Conservation (phyloP, 345 rosid genomes). For the Camelina neglecta region DNA sequence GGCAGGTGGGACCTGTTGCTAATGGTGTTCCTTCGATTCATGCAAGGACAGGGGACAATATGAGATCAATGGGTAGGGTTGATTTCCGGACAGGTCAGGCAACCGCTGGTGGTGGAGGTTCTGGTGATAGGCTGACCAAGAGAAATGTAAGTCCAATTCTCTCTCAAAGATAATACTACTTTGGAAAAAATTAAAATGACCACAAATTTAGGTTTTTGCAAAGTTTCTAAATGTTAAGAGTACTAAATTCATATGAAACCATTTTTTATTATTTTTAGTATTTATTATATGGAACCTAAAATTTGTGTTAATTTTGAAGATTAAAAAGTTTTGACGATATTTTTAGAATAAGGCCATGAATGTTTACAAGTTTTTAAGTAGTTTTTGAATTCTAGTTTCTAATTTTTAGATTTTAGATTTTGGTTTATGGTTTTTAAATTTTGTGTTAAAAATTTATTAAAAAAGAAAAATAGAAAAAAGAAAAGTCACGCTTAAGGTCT, state of each 20-base stretch:
- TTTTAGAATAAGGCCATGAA: background rate
- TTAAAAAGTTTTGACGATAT: background rate
- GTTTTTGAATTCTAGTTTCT: too few relatives aligned
- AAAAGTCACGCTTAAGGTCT: too few relatives aligned
- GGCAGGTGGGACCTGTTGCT: constrained; percentile 67
- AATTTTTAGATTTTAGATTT: too few relatives aligned
- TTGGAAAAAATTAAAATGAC: background rate
- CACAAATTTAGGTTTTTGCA: background rate
- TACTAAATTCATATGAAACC: background rate
- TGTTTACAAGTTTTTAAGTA: too few relatives aligned
- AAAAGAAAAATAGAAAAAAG: too few relatives aligned
- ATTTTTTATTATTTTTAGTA: background rate
- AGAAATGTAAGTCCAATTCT: constrained; percentile 69
- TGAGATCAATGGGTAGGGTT: constrained; percentile 45
- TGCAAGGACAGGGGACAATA: constrained; percentile 31
- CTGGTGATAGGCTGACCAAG: constrained; percentile 47
- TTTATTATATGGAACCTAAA: background rate
- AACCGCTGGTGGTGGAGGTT: constrained; percentile 39
- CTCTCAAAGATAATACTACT: background rate
- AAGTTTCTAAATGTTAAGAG: background rate
- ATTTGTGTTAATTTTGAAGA: background rate
- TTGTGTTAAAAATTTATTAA: too few relatives aligned
- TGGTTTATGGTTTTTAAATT: too few relatives aligned
- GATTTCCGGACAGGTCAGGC: constrained; percentile 57
- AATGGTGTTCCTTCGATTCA: constrained; percentile 17